Evolutionary conservation across 345 rosid genomes (phyloP).

Genomic region (Carallia brachiata): DNA sequence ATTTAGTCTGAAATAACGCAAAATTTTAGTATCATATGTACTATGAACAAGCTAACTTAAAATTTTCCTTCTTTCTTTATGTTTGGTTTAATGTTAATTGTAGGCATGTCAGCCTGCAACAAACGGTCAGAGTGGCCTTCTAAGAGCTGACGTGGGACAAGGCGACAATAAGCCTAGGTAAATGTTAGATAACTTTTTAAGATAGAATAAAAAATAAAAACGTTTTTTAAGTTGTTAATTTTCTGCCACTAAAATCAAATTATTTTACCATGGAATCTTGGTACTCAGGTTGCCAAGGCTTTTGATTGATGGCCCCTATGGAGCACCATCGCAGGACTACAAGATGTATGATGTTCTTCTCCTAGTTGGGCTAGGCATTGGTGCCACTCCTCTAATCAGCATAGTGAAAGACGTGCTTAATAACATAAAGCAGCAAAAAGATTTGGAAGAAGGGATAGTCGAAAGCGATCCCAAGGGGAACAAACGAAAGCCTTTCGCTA

Average conservation of each 20-base stretch:
- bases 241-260: too few relatives aligned
- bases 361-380: slow-evolving; percentile 76
- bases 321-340: slow-evolving; percentile 87
- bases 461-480: slow-evolving; percentile 24
- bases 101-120: slow-evolving; percentile 65
- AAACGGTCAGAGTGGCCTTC: slow-evolving; percentile 52
- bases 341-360: slow-evolving; percentile 69
- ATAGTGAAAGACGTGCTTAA: slow-evolving; percentile 72
- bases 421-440: slow-evolving; percentile 66
- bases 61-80: background rate
- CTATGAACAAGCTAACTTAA: background rate
- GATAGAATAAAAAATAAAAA: too few relatives aligned
- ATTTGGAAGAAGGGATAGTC: slow-evolving; percentile 33
- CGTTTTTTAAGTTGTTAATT: too few relatives aligned
- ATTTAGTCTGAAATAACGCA: too few relatives aligned
- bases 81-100: background rate
- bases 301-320: slow-evolving; percentile 73
- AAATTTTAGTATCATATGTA: too few relatives aligned
- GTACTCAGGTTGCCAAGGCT: slow-evolving; percentile 62
- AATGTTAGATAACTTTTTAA: too few relatives aligned
- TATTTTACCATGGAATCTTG: too few relatives aligned
- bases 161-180: slow-evolving; percentile 49
- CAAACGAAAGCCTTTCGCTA: slow-evolving; percentile 43
- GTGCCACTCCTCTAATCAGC: slow-evolving; percentile 82
- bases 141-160: slow-evolving; percentile 48